Base-by-base conservation (phyloP, 352 stramenopile species). In the Phytophthora megakarya region DNA sequence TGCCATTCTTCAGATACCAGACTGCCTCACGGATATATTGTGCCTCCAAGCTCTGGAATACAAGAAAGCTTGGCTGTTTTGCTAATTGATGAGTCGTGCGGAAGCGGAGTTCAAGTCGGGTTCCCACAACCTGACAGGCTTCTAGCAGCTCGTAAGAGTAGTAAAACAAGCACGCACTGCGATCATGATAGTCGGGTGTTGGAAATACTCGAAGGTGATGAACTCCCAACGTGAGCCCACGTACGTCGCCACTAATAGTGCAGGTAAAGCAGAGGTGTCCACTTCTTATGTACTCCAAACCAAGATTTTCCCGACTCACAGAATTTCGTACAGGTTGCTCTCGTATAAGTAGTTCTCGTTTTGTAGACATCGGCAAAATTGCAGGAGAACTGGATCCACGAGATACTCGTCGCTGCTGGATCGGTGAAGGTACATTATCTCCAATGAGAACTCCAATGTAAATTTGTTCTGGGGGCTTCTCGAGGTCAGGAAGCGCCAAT, bases 391-490 rank as follows among this genome's bases (percentile, higher is more conserved):
- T 64, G 13, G 39, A 59, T 15, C 55, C 56, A 33, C 45, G 15
- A 13, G 43, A 61, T 16, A 18, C 35, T 15, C 82, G 72, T 5
- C 79, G 80, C 54, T 91, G 84, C 45, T 91, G 76, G 30, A 93
- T 89, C 5, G 83, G 80, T 2, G 81, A 89, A 4, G 84, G 80
- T 1, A 86, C 25, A 11, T 76, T 86, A 16, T 81, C 67, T 0
- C 84, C 84, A 5, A 86, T 74, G 11, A 90, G 75, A 19, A 89
- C 82, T 12, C 84, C 84, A 9, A 91, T 72, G 64, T 89, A 91
- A 3, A 81, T 50, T 61, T 89, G 77, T 18, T 86, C 76, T 0
- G 80, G 84, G 9, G 53, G 42, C 6, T 65, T 55, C 15, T 51
- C 49, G 4, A 80, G 51, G 15, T 76, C 62, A 22, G 61, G 40